Evolutionary conservation across 2,329 filamentous ascomycete genomes (phyloP), one percentile per base, ranked within the genome.

Genomic region (Phialophora macrospora): DNA sequence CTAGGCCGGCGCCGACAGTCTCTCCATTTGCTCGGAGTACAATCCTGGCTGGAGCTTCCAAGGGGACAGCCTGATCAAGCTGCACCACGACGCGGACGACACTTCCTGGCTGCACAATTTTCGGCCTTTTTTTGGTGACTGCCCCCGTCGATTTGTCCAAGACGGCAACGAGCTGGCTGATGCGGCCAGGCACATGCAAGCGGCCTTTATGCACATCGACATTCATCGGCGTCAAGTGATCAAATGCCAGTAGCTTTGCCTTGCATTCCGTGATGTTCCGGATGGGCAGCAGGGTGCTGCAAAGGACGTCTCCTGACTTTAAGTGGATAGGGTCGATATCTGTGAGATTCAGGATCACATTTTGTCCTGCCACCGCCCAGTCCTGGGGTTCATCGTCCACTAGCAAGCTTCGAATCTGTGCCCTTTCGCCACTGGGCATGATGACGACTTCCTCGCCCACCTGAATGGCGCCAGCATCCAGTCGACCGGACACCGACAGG

Each of bases 291-390:
- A 83, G 82, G 0, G 87, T 83, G 55, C 86, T 84, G 78, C 93
- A 97, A n/a, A 97, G 79, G 20, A 98, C 90, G 74, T 98, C 93
- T 22, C 95, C 95, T 7, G 90, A 84, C 54, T 88, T 87, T 9
- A 99, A 84, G 73, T 97, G 90, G 17, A 91, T 85, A 0, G 91
- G 86, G 72, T 98, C 94, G 74, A 97, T 92, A 70, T 94, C 90
- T 8, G 87, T 84, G 56, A 99, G 83, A 71, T 96, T 90, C n/a
- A 99, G 80, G 0, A 88, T 89, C 17, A 91, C 87, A 66, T 95
- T 96, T 74, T 98, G 92, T 0, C 94, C 94, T 0, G 94, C 93
- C 14, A 97, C 93, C 0, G 91, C 92, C 92, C 93, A 99, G 66
- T 97, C 93, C 12, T 46, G 62, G 0, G 85, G 80, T 58, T 90